phyloP scores from a whole-genome alignment of 768 basidiomycete species.

The Pulveroboletus sp. region DNA sequence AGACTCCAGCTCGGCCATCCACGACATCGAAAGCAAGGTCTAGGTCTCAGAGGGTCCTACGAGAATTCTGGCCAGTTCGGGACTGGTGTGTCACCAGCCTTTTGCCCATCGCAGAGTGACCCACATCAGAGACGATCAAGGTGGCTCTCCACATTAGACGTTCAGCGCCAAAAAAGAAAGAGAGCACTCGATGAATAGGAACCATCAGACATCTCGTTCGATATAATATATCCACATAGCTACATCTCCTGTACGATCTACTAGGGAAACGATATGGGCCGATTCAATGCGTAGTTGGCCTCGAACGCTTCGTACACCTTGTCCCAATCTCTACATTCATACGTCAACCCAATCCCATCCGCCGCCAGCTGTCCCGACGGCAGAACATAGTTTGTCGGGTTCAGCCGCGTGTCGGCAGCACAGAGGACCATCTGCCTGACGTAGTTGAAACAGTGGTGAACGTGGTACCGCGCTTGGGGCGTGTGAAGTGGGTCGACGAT shows the following conservation, averaged over 20 bases:
- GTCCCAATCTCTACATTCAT: slow-evolving; percentile 21
- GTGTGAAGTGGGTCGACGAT: slow-evolving; percentile 4
- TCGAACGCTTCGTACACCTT: slow-evolving; percentile 21
- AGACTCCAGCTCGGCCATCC: slow-evolving; percentile 10
- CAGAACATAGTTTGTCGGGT: slow-evolving; percentile 16
- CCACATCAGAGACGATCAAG: background rate
- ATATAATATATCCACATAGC: background rate
- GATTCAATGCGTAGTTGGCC: slow-evolving; percentile 17
- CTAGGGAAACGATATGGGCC: slow-evolving; percentile 9
- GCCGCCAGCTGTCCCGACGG: slow-evolving; percentile 8
- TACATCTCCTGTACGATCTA: background rate
- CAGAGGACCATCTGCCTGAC: slow-evolving; percentile 37
- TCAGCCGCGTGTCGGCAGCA: slow-evolving; percentile 30
- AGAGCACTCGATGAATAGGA: too few relatives aligned
- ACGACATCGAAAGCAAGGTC: slow-evolving; percentile 8
- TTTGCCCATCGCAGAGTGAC: background rate
- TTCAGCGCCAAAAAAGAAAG: too few relatives aligned
- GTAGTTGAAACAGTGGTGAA: slow-evolving; percentile 38
- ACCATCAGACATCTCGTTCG: background rate
- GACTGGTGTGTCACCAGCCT: background rate
- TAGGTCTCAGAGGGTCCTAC: background rate
- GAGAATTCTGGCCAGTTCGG: background rate
- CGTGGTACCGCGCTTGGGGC: slow-evolving; percentile 7
- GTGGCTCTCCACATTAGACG: too few relatives aligned
- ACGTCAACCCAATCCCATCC: slow-evolving; percentile 21